phyloP scores from a whole-genome alignment of 164 flowering plant genomes.

The Hamamelis virginiana region DNA sequence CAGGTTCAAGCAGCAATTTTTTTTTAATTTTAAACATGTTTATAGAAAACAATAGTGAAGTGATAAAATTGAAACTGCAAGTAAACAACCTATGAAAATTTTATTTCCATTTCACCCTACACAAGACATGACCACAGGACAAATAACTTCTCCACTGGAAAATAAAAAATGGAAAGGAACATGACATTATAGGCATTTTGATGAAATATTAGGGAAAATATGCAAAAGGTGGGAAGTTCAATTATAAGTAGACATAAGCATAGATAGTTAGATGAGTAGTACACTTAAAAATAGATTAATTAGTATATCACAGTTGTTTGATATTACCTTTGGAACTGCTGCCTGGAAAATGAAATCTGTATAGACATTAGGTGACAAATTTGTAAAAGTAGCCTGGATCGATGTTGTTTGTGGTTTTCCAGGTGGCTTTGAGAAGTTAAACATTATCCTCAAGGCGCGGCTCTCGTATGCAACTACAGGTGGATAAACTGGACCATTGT shows the following conservation, averaged over 20 bases:
- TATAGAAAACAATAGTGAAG: neutral
- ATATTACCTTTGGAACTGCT: slow-evolving; percentile 95
- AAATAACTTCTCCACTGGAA: neutral
- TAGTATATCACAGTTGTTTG: neutral
- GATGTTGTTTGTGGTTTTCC: slow-evolving; percentile 63
- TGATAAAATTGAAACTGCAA: neutral
- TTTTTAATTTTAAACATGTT: no score
- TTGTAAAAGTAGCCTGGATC: slow-evolving; percentile 73
- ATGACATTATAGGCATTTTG: neutral
- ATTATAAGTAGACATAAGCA: neutral
- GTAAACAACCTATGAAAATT: neutral
- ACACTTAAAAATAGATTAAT: slow-evolving; percentile 1
- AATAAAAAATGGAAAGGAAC: neutral
- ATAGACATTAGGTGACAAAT: slow-evolving; percentile 57
- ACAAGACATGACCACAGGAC: neutral
- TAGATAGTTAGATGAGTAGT: neutral
- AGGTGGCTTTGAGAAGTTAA: slow-evolving; percentile 77
- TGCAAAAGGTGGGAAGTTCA: neutral
- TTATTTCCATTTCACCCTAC: neutral
- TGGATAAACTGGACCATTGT: slow-evolving; percentile 59
- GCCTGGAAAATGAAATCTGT: slow-evolving; percentile 91
- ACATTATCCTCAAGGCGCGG: slow-evolving; percentile 64
- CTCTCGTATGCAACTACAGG: slow-evolving; percentile 78
- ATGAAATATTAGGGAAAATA: neutral
- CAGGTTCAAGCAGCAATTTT: no score